Evolutionary conservation across 768 basidiomycete species (phyloP), one percentile per base, ranked within the genome.

Genomic region (Strobilomyces confusus): DNA sequence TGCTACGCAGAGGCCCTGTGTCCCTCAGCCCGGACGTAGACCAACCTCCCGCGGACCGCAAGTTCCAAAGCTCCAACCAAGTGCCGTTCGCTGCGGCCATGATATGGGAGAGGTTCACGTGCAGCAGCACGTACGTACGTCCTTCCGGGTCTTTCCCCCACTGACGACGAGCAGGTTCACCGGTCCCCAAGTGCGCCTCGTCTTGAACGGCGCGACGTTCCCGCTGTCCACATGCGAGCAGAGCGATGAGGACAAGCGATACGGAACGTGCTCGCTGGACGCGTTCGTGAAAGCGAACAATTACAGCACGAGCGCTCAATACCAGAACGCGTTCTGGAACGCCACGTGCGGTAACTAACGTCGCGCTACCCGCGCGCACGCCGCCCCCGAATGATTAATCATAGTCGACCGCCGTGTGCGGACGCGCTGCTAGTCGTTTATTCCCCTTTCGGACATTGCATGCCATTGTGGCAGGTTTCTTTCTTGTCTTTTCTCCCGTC

Each of bases 21-120:
- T 64, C 68, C 9, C 69, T 76, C 20, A 56, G 59, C 30, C 47
- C 72, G 15, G 4, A 15, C 4, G 36, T 37, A 0, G 46, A 42
- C 2, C 65, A 46, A 62, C 52, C 69, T 61, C 37, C 58, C 52
- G 7, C 41, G 32, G 36, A 58, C 40, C 70, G 76, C 30, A 71
- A 69, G 41, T 77, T 69, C 63, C 61, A 64, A 48, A 74, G 66
- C n/a, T 70, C 73, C 4, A n/a, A 57, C 13, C 74, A 73, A 56
- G 61, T 69, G 9, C 76, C 76, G 19, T 77, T 77, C 49, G 74
- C 62, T n/a, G 75, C 73, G 25, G 67, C 64, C 32, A 75, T 77
- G 71, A 48, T 73, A 22, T 77, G 74, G 74, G 75, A 77, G 61
- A 69, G 60, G 56, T 77, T 75, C 58, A 63, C 63, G 7, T 77